A percentile compares a stretch with the other conserved stretches of the same genome.
These are phyloP conservation scores for Ophiostoma perfectum DNA, from an alignment of 2,329 filamentous ascomycete genomes.

Conservation along the genomic window DNA sequence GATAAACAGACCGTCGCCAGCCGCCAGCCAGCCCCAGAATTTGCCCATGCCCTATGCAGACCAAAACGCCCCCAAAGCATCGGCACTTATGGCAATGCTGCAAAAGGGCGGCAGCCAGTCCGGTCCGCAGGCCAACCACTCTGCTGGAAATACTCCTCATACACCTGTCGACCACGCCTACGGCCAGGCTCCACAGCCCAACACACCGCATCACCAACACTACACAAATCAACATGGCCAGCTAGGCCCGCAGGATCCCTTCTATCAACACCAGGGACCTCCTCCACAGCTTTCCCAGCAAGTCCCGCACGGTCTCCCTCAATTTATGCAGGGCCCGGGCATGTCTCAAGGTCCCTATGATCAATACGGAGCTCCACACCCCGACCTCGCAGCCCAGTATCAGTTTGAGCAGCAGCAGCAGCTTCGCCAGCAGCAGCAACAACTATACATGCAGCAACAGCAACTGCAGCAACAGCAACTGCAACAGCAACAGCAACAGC, in stretches of 20 bases:
- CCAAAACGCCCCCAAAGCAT: constrained; percentile 8
- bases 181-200: constrained; percentile 44
- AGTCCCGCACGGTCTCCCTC: not conserved
- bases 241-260: constrained; percentile 19
- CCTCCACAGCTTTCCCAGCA: not conserved
- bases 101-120: constrained; percentile 12
- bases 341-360: not conserved
- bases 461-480: constrained; percentile 13
- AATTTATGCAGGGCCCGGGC: not conserved
- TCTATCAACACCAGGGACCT: constrained; percentile 27
- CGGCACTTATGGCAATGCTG: constrained; percentile 12
- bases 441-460: constrained; percentile 3
- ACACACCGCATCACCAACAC: constrained; percentile 51
- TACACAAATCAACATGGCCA: constrained; percentile 44
- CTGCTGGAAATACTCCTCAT: constrained; percentile 35
- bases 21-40: not conserved
- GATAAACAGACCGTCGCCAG: not conserved
- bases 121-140: not conserved
- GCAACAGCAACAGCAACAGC: constrained; percentile 8
- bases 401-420: constrained; percentile 18
- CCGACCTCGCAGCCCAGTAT: not conserved
- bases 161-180: constrained; percentile 53
- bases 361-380: not conserved
- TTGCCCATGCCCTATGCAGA: not conserved
- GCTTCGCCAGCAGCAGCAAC: constrained; percentile 14